Evolutionary conservation across 106 monocot species (phyloP).

Genomic region (Dioscorea alata): DNA sequence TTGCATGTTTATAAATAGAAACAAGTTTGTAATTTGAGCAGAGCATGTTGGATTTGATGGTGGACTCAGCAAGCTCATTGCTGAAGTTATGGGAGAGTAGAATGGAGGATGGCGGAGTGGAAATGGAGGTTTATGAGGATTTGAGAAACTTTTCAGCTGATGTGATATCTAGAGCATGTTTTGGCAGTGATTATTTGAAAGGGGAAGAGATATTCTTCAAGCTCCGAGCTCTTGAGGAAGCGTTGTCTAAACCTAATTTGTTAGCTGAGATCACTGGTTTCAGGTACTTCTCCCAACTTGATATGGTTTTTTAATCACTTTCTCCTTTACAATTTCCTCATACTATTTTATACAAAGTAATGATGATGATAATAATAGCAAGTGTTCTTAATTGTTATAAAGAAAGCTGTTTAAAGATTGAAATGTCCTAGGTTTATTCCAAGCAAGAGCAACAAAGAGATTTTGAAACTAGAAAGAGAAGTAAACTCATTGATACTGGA

Average conservation of each 20-base stretch:
- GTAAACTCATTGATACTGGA: conserved; percentile 28
- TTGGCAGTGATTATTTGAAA: conserved; percentile 54
- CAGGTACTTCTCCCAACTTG: conserved; percentile 15
- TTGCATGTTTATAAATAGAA: neutral
- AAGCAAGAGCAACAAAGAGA: conserved; percentile 34
- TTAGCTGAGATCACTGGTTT: conserved; percentile 38
- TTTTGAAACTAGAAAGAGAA: conserved; percentile 40
- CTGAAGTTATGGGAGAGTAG: conserved; percentile 51
- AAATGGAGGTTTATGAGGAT: conserved; percentile 56
- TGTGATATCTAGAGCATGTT: conserved; percentile 72
- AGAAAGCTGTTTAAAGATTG: no score
- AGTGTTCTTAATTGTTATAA: no score
- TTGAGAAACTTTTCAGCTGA: conserved; percentile 49
- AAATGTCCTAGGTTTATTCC: conserved; percentile 30
- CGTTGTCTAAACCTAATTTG: conserved; percentile 29
- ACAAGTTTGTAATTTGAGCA: conserved; percentile 6
- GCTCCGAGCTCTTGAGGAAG: conserved; percentile 39
- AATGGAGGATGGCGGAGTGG: conserved; percentile 32
- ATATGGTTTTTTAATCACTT: no score
- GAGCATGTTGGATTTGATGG: conserved; percentile 72
- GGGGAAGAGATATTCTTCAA: conserved; percentile 59
- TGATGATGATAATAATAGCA: no score
- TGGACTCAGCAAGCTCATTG: conserved; percentile 33
- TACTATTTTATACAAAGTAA: no score
- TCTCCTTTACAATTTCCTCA: no score